A percentile compares a stretch with the other conserved stretches of the same genome.
Conservation (phyloP, 352 stramenopile genomes). For the Phytophthora capsici region DNA sequence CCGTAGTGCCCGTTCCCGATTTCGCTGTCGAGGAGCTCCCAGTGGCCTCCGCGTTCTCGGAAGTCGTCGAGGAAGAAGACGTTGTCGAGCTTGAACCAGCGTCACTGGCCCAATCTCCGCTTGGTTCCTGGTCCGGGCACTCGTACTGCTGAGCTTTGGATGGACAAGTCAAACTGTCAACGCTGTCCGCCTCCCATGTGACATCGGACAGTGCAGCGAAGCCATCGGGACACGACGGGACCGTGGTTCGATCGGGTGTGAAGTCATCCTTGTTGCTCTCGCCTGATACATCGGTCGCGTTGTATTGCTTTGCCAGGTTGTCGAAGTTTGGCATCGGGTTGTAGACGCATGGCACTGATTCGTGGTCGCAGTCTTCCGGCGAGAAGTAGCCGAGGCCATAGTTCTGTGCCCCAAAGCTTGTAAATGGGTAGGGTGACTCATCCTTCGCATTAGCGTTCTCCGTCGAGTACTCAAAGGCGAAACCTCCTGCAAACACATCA, state of each 20-base stretch:
- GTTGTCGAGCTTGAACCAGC: constrained; percentile 28
- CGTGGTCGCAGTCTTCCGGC: constrained; percentile 70
- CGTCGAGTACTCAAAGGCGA: constrained; percentile 87
- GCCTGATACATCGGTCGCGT: constrained; percentile 44
- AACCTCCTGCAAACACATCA: constrained; percentile 69
- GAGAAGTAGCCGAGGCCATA: constrained; percentile 86
- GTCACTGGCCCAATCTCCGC: constrained; percentile 50
- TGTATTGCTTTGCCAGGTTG: constrained; percentile 53
- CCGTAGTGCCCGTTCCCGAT: constrained; percentile 19
- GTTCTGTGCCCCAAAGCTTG: constrained; percentile 63
- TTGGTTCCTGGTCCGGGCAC: constrained; percentile 53
- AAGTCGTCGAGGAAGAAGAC: constrained; percentile 34
- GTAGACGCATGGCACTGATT: constrained; percentile 61
- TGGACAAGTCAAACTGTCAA: constrained; percentile 47
- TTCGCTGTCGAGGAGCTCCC: constrained; percentile 13
- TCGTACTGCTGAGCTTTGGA: constrained; percentile 44
- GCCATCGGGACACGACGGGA: constrained; percentile 42
- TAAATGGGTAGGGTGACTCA: constrained; percentile 76
- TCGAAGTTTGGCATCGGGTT: constrained; percentile 80
- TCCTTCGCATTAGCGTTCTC: constrained; percentile 72
- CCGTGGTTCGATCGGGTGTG: constrained; percentile 35
- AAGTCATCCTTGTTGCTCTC: constrained; percentile 48
- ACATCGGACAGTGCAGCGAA: constrained; percentile 45
- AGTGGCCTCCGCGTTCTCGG: constrained; percentile 8
- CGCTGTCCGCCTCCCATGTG: constrained; percentile 50